Conservation (phyloP, 306 rosid genomes). For the Pyrus bretschneideri region DNA sequence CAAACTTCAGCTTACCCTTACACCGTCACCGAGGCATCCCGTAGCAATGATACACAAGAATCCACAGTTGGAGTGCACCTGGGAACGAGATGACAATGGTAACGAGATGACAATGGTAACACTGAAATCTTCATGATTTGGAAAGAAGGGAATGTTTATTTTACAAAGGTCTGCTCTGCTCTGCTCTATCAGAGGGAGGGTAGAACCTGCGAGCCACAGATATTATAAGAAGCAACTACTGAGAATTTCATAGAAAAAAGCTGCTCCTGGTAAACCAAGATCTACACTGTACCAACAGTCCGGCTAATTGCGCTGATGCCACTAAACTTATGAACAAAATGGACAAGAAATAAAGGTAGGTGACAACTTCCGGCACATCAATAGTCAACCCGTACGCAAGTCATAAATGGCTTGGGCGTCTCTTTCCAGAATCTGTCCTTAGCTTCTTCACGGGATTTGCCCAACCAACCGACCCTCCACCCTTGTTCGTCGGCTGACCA, state of each 20-base stretch:
- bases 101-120: background rate
- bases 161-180: constrained; percentile 31
- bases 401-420: constrained; percentile 85
- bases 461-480: constrained; percentile 68
- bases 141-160: constrained; percentile 9
- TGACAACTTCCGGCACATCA: constrained; percentile 25
- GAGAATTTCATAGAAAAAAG: constrained; percentile 27
- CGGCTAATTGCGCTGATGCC: constrained; percentile 39
- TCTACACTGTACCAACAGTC: constrained; percentile 46
- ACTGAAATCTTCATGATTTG: constrained; percentile 3
- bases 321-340: constrained; percentile 28
- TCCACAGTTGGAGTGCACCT: too few relatives aligned
- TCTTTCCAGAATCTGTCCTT: constrained; percentile 88
- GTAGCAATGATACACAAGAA: too few relatives aligned
- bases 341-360: background rate
- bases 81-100: background rate
- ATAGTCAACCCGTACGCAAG: constrained; percentile 16
- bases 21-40: too few relatives aligned
- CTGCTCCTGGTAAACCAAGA: constrained; percentile 15
- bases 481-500: constrained; percentile 50
- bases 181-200: constrained; percentile 9
- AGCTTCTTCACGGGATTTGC: constrained; percentile 80
- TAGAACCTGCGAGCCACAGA: constrained; percentile 35
- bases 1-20: too few relatives aligned
- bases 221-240: constrained; percentile 10